Conservation (phyloP, 2,329 filamentous ascomycete genomes). For the Colletotrichum scovillei region DNA sequence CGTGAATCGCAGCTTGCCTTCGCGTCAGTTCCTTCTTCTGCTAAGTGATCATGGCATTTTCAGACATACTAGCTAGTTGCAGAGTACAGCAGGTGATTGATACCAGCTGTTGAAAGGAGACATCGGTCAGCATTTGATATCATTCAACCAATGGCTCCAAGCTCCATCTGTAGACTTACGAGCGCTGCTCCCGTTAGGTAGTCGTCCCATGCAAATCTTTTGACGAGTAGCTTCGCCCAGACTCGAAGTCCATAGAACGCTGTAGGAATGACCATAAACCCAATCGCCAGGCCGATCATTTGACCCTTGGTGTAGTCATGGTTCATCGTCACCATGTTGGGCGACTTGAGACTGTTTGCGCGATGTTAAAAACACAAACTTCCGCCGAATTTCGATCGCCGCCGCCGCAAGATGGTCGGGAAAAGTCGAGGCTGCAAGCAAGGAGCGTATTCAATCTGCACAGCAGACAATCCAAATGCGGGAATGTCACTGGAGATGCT, state of each 20-base stretch:
- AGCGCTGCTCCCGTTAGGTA: conserved; percentile 31
- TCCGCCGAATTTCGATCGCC: neutral
- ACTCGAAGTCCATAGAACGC: conserved; percentile 27
- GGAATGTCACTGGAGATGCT: neutral
- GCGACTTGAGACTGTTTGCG: neutral
- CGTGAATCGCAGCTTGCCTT: conserved; percentile 17
- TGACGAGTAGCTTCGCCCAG: conserved; percentile 34
- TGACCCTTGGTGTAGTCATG: conserved; percentile 33
- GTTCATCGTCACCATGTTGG: conserved; percentile 18
- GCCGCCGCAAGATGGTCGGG: neutral
- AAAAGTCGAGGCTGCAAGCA: neutral
- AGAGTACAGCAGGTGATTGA: conserved; percentile 26
- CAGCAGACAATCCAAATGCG: neutral
- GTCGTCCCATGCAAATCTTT: conserved; percentile 32
- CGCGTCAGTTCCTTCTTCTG: neutral
- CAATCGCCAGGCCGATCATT: conserved; percentile 32
- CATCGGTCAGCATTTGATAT: neutral
- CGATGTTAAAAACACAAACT: neutral
- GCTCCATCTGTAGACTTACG: neutral
- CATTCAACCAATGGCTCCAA: too few relatives aligned
- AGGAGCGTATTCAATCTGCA: neutral
- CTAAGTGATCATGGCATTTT: too few relatives aligned
- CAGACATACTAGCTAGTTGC: conserved; percentile 22
- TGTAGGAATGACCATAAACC: conserved; percentile 30
- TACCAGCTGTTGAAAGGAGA: neutral